Conservation (phyloP, 1,284 basidiomycete species). For the Marasmius fiardii region DNA sequence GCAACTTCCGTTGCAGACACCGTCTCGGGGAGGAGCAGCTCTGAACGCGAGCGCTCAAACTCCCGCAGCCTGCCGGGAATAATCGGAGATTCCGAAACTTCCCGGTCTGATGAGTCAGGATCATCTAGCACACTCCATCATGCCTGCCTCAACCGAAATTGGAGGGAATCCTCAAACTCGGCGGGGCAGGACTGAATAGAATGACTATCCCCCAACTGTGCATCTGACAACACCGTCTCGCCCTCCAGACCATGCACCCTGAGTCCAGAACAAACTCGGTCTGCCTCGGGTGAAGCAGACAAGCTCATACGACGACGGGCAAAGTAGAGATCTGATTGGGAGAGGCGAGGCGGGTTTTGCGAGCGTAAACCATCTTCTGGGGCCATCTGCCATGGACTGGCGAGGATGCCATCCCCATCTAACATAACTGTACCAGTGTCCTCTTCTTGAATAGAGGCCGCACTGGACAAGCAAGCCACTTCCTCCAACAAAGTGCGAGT, state of each 20-base stretch:
- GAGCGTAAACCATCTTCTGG: not conserved
- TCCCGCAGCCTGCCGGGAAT: not conserved
- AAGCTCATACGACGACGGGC: not conserved
- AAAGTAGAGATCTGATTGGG: not conserved
- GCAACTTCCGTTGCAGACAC: not conserved
- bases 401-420: not conserved
- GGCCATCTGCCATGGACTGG: not conserved
- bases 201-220: not conserved
- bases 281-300: not conserved
- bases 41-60: not conserved
- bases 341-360: not conserved
- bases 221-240: not conserved
- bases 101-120: not conserved
- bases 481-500: not conserved
- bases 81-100: not conserved
- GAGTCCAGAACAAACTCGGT: not conserved
- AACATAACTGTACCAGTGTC: not conserved
- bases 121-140: not conserved
- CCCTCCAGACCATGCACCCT: not conserved
- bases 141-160: not conserved
- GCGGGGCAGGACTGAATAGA: not conserved
- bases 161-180: not conserved
- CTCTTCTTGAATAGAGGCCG: not conserved
- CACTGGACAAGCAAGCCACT: not conserved
- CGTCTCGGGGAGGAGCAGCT: not conserved